Percentiles rank a stretch among this genome's conserved stretches.
Conservation (phyloP, 768 basidiomycete genomes). For the Boletus rubroflammeus region DNA sequence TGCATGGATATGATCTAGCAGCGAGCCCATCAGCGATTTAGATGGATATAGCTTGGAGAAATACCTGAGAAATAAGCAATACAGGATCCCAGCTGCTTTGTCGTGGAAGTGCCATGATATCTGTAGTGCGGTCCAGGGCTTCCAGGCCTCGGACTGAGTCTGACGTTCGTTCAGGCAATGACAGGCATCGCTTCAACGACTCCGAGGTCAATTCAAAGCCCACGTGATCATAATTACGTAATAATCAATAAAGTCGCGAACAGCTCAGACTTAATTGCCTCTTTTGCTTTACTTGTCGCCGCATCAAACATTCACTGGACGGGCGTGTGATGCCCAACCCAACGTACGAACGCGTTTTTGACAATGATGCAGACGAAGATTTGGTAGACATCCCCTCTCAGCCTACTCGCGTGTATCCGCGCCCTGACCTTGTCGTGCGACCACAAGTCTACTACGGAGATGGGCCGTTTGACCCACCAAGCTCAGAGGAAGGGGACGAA, state of each 20-base stretch:
- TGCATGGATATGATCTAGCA: slow-evolving; percentile 88
- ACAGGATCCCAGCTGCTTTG: slow-evolving; percentile 83
- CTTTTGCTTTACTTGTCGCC: slow-evolving; percentile 4
- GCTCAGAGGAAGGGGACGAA: slow-evolving; percentile 71
- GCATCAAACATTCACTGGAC: neutral
- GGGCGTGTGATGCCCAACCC: slow-evolving; percentile 24
- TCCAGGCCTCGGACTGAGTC: neutral
- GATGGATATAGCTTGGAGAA: neutral
- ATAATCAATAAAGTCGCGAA: neutral
- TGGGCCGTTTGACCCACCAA: slow-evolving; percentile 72
- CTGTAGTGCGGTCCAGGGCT: neutral
- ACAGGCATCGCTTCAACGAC: neutral
- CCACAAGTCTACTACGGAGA: slow-evolving; percentile 64
- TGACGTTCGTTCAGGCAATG: neutral
- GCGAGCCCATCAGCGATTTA: neutral
- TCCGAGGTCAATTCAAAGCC: too few relatives aligned
- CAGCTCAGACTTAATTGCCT: neutral
- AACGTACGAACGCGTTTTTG: slow-evolving; percentile 31
- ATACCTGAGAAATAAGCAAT: slow-evolving; percentile 81
- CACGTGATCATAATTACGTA: slow-evolving; percentile 20
- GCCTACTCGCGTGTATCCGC: neutral
- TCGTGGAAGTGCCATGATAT: slow-evolving; percentile 36
- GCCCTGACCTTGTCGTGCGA: slow-evolving; percentile 16
- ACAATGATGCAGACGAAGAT: slow-evolving; percentile 24
- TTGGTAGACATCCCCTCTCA: slow-evolving; percentile 6